phyloP scores from a whole-genome alignment of 1,139 yeast species.

The Saccharomyces hybrid region DNA sequence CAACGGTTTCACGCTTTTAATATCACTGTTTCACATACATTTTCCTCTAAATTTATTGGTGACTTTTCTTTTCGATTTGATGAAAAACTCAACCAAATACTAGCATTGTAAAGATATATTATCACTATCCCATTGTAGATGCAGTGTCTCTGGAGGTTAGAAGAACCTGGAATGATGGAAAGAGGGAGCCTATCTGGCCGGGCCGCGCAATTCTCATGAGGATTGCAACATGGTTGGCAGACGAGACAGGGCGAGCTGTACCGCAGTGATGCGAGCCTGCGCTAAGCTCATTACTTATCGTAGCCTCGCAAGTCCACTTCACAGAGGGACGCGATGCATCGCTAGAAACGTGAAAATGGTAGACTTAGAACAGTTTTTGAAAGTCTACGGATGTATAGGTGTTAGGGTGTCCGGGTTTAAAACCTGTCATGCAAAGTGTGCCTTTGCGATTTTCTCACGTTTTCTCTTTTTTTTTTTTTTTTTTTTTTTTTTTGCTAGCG shows the following conservation, averaged over 20 bases:
- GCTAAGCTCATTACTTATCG: neutral
- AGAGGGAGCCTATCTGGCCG: neutral
- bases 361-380: neutral
- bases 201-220: neutral
- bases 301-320: neutral
- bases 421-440: neutral
- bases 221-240: neutral
- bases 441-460: too few species aligned
- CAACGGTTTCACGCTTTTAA: neutral
- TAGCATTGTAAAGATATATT: neutral
- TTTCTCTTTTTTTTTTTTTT: neutral
- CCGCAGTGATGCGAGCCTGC: neutral
- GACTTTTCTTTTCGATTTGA: neutral
- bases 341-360: too few species aligned
- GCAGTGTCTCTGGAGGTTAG: neutral
- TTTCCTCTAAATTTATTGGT: constrained; percentile 1
- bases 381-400: neutral
- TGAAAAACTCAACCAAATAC: neutral
- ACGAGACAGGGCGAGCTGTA: neutral
- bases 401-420: neutral
- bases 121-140: neutral
- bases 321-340: neutral
- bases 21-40: neutral
- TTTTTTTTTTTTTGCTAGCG: neutral
- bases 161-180: neutral